Percentiles rank a stretch among this genome's conserved stretches.
Evolutionary conservation across 1,284 basidiomycete genomes (phyloP).

Genomic region (Cutaneotrichosporon mucoides): DNA sequence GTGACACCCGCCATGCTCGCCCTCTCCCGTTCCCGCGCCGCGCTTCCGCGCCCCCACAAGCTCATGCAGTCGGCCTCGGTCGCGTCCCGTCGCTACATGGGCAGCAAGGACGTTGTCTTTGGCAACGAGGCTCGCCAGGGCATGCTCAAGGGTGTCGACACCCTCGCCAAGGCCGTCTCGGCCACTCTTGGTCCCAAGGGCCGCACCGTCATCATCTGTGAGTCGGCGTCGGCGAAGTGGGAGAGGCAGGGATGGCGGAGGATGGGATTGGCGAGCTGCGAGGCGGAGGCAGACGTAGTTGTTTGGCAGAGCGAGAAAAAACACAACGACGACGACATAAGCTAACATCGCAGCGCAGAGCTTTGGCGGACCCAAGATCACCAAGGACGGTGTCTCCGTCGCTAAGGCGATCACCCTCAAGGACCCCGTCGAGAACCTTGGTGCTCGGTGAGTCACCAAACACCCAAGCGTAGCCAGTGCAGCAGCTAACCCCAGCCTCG

Average conservation of each 20-base stretch:
- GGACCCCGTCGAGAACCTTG: slow-evolving; percentile 99
- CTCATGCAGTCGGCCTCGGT: slow-evolving; percentile 50
- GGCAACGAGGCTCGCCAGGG: slow-evolving; percentile 90
- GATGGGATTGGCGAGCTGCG: too few relatives aligned
- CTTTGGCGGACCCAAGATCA: slow-evolving; percentile 96
- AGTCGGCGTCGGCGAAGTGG: slow-evolving; percentile 9
- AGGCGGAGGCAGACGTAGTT: too few relatives aligned
- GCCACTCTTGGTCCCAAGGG: slow-evolving; percentile 97
- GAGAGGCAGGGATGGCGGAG: background rate
- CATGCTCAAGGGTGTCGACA: slow-evolving; percentile 93
- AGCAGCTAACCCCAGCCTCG: slow-evolving; percentile 57
- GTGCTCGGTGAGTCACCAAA: slow-evolving; percentile 69
- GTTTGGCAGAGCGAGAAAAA: too few relatives aligned
- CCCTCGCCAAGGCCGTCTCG: slow-evolving; percentile 90
- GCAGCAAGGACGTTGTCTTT: slow-evolving; percentile 93
- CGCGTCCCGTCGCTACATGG: slow-evolving; percentile 54
- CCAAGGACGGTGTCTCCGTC: slow-evolving; percentile 98
- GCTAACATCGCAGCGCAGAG: slow-evolving; percentile 58
- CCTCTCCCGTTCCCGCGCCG: slow-evolving; percentile 33
- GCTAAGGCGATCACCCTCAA: slow-evolving; percentile 91
- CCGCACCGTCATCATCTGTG: slow-evolving; percentile 96
- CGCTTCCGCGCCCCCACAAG: slow-evolving; percentile 52
- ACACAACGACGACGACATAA: too few relatives aligned
- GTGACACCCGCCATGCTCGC: slow-evolving; percentile 21
- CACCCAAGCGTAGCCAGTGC: too few relatives aligned